These are phyloP conservation scores for Echinosophora koreensis DNA, from an alignment of 306 rosid genomes.

Conservation along the genomic window DNA sequence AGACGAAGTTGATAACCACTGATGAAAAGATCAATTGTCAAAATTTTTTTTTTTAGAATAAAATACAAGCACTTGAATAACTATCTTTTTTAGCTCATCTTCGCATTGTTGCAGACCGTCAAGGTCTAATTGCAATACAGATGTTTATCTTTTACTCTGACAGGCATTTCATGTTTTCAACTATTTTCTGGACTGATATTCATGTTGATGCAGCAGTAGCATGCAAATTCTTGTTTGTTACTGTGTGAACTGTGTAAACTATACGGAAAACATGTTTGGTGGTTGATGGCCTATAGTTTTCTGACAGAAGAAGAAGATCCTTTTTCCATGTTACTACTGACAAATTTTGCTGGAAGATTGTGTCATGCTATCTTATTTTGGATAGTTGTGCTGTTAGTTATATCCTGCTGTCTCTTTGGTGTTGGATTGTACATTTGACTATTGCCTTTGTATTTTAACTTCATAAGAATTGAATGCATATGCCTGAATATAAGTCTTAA, in stretches of 20 bases:
- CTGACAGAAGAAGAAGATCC: neutral
- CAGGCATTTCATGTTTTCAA: neutral
- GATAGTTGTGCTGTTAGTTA: conserved; percentile 11
- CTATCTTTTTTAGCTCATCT: conserved; percentile 10
- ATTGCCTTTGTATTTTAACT: neutral
- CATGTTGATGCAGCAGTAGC: conserved; percentile 23
- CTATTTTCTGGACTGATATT: neutral
- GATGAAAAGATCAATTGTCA: no score
- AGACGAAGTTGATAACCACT: neutral
- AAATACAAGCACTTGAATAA: neutral
- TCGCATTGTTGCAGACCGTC: neutral
- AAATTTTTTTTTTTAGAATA: no score
- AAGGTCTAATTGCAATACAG: conserved; percentile 8
- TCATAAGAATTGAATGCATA: conserved; percentile 22
- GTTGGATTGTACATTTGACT: conserved; percentile 29
- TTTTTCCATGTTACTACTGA: neutral
- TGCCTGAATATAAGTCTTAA: neutral
- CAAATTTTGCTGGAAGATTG: neutral
- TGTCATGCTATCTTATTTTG: conserved; percentile 16
- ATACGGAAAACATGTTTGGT: conserved; percentile 13
- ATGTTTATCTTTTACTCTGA: conserved; percentile 2
- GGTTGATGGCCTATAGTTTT: conserved; percentile 18
- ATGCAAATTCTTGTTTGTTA: conserved; percentile 22
- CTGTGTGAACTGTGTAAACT: conserved; percentile 8
- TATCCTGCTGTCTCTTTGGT: conserved; percentile 23